A percentile compares a stretch with the other conserved stretches of the same genome.
Evolutionary conservation across 2,329 filamentous ascomycete genomes (phyloP).

Genomic region (Aureobasidium sp.): DNA sequence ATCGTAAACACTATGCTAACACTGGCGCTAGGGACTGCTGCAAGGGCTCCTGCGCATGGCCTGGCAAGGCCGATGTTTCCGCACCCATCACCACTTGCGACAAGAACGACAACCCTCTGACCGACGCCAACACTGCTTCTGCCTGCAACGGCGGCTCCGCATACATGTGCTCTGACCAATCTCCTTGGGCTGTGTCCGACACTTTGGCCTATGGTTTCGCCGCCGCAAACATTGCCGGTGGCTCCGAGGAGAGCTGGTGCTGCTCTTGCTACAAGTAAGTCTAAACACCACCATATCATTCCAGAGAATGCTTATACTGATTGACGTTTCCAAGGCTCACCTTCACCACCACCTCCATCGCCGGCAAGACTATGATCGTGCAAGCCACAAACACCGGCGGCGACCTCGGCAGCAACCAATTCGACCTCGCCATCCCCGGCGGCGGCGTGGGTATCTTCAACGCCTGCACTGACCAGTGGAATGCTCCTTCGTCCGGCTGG

Average conservation of each 20-base stretch:
- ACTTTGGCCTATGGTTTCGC: constrained; percentile 58
- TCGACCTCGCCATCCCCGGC: constrained; percentile 47
- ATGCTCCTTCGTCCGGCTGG: constrained; percentile 44
- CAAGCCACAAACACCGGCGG: constrained; percentile 58
- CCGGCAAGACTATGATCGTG: constrained; percentile 57
- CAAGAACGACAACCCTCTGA: constrained; percentile 48
- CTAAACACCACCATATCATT: not conserved
- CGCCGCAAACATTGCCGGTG: constrained; percentile 50
- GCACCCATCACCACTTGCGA: constrained; percentile 49
- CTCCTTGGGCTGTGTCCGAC: constrained; percentile 55
- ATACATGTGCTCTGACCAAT: constrained; percentile 56
- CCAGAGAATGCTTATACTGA: not conserved
- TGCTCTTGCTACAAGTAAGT: constrained; percentile 54
- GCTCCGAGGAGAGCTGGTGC: constrained; percentile 56
- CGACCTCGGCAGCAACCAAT: constrained; percentile 52
- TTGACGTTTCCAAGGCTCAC: constrained; percentile 35
- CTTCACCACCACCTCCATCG: constrained; percentile 49
- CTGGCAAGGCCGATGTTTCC: constrained; percentile 48
- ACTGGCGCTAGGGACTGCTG: constrained; percentile 51
- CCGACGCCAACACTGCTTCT: constrained; percentile 40
- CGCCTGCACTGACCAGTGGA: constrained; percentile 36
- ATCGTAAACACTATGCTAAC: not conserved
- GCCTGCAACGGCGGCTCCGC: constrained; percentile 54
- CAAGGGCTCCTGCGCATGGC: constrained; percentile 61
- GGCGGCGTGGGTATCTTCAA: constrained; percentile 52